Base-by-base conservation (phyloP, 1,284 basidiomycete genomes). In the Thelephora terrestris region DNA sequence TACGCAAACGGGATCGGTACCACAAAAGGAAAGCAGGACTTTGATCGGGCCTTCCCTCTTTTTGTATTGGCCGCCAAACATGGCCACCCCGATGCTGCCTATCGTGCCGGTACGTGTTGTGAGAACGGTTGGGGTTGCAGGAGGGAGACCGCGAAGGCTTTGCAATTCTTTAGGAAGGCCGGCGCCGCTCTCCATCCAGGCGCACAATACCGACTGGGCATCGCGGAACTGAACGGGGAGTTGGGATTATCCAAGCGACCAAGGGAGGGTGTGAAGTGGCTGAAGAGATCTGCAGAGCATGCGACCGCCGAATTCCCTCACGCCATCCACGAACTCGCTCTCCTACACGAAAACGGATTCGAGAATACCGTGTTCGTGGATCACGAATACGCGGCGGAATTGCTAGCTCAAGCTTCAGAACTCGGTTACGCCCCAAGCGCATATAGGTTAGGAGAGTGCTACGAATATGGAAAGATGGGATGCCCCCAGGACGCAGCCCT, bases 41-140 rank as follows among this genome's bases (percentile, higher is more conserved):
- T 98, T 63, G 94, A 98, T 67, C 81, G 87, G 53, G 95, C 96
- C 3, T 97, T 93, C 67, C 94, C 94, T 16, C 75, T 99, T 49
- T 99, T 98, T 62, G 84, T 96, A 6, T 81, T 97, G 39, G 92
- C 95, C 6, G 92, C 94, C 40, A 99, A 99, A 68, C 96, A 99
- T 61, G 91, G 92, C n/a, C 95, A 99, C 64, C 86, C 92, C 1
- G 94, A 98, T 60, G 94, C 93, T 7, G 82, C 91, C 20, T 99
- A 95, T 67, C 88, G 95, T 44, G 90, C 94, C 0, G 96, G 93
- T 20, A 96, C 93, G 1, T 99, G 96, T 65, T 96, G 91, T 65
- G 96, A 99, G 74, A 95, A 98, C 61, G 96, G 94, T 20, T 99
- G 96, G 95, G 95, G 95, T 4, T 96, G 93, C 63, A 74, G 94